phyloP scores from a whole-genome alignment of 73 alveolate species.

The Symbiodinium pilosum region DNA sequence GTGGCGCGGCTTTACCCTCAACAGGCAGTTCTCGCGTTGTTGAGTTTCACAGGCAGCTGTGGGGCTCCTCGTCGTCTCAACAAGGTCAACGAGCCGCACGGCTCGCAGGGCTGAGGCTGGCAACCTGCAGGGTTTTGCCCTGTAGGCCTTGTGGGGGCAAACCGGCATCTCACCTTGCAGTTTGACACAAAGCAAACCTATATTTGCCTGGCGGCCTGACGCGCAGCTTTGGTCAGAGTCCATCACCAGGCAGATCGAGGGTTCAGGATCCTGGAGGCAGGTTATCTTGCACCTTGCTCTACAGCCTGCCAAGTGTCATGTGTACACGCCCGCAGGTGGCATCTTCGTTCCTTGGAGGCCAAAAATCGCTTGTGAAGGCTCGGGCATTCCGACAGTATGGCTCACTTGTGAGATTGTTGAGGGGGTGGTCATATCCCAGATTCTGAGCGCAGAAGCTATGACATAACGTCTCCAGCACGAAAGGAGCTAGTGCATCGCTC shows the following conservation, averaged over 20 bases:
- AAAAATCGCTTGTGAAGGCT: conserved; percentile 56
- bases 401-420: no score
- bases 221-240: no score
- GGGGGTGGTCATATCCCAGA: no score
- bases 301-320: not conserved
- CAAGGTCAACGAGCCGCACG: not conserved
- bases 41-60: not conserved
- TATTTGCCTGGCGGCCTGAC: no score
- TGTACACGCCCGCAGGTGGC: conserved; percentile 29
- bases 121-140: not conserved
- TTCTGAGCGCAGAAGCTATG: no score
- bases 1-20: not conserved
- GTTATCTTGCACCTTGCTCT: not conserved
- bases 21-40: not conserved
- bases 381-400: no score
- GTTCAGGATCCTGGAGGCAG: conserved; percentile 25
- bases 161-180: no score
- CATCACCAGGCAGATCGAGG: conserved; percentile 41
- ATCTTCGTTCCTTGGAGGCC: conserved; percentile 86
- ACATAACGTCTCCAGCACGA: no score
- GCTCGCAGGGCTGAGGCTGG: not conserved
- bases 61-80: not conserved
- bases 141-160: not conserved
- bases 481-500: no score
- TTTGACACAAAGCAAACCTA: no score